Conservation (phyloP, 129 eudicot species). For the Ambrosia artemisiifolia region DNA sequence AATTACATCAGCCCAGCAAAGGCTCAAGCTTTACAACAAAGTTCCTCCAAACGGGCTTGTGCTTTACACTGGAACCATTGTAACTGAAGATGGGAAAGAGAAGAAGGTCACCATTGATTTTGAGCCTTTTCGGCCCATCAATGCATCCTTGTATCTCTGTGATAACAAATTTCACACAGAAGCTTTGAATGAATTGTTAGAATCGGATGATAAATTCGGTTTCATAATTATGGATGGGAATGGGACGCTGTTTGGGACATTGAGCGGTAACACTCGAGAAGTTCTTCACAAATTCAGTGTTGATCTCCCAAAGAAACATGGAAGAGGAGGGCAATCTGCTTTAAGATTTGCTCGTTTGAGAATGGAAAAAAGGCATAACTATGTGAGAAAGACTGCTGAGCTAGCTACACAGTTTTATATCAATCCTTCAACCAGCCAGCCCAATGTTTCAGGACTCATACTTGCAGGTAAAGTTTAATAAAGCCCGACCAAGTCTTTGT, state of each 20-base stretch:
- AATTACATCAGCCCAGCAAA: constrained; percentile 39
- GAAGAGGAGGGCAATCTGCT: constrained; percentile 44
- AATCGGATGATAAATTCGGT: constrained; percentile 39
- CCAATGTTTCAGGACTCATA: constrained; percentile 39
- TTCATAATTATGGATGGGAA: constrained; percentile 43
- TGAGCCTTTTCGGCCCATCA: constrained; percentile 37
- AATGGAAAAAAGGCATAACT: constrained; percentile 40
- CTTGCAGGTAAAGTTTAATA: constrained; percentile 7
- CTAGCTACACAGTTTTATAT: constrained; percentile 41
- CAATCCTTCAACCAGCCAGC: constrained; percentile 38
- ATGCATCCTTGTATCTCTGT: constrained; percentile 36
- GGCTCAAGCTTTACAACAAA: constrained; percentile 38
- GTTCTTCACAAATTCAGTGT: constrained; percentile 40
- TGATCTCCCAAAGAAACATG: constrained; percentile 41
- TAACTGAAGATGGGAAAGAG: constrained; percentile 40
- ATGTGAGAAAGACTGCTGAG: constrained; percentile 41
- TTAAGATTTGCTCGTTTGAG: constrained; percentile 39
- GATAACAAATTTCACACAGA: constrained; percentile 42
- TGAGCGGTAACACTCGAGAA: constrained; percentile 41
- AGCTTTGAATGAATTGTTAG: constrained; percentile 36
- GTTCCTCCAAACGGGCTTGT: constrained; percentile 47
- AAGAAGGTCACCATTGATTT: constrained; percentile 40
- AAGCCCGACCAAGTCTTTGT: background rate
- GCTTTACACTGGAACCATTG: constrained; percentile 43
- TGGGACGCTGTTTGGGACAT: constrained; percentile 38